Evolutionary conservation across 768 basidiomycete genomes (phyloP).

Genomic region (Gloeopeniophorella convolvens): DNA sequence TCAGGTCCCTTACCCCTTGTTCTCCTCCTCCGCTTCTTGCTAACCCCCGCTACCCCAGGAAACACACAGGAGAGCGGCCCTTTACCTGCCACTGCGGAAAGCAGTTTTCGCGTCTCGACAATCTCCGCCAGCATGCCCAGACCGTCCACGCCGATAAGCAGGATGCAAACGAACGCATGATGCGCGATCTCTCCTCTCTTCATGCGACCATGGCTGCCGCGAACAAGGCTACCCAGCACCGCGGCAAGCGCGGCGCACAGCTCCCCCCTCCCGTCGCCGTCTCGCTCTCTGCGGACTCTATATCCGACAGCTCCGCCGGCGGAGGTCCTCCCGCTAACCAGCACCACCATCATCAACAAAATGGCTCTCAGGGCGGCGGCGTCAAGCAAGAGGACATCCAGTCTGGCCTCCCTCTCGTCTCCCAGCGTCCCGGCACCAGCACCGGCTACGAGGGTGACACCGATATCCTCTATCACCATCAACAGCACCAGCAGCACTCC

Average conservation of each 20-base stretch:
- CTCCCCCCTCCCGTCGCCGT: slow-evolving; percentile 21
- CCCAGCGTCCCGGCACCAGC: slow-evolving; percentile 61
- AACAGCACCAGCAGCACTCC: slow-evolving; percentile 23
- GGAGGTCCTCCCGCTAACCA: slow-evolving; percentile 13
- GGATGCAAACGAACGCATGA: slow-evolving; percentile 84
- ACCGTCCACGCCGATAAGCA: slow-evolving; percentile 95
- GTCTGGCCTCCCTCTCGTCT: slow-evolving; percentile 28
- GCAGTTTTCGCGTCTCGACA: slow-evolving; percentile 94
- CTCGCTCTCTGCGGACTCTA: slow-evolving; percentile 16
- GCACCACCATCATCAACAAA: slow-evolving; percentile 15
- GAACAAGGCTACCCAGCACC: slow-evolving; percentile 33
- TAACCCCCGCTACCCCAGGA: slow-evolving; percentile 43
- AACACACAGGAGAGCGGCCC: slow-evolving; percentile 96
- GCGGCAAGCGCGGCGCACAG: slow-evolving; percentile 34
- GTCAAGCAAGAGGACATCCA: slow-evolving; percentile 40
- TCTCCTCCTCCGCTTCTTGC: slow-evolving; percentile 22
- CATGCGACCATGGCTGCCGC: slow-evolving; percentile 73
- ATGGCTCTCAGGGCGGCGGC: slow-evolving; percentile 12
- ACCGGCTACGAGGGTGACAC: slow-evolving; percentile 59
- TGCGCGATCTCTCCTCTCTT: slow-evolving; percentile 79
- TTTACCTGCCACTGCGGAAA: slow-evolving; percentile 95
- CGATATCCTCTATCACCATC: slow-evolving; percentile 27
- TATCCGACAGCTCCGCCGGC: slow-evolving; percentile 16
- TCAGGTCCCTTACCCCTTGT: slow-evolving; percentile 50
- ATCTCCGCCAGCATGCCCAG: slow-evolving; percentile 93